Evolutionary conservation across 768 basidiomycete species (phyloP), one percentile per base, ranked within the genome.

Genomic region (Mycena floridula): DNA sequence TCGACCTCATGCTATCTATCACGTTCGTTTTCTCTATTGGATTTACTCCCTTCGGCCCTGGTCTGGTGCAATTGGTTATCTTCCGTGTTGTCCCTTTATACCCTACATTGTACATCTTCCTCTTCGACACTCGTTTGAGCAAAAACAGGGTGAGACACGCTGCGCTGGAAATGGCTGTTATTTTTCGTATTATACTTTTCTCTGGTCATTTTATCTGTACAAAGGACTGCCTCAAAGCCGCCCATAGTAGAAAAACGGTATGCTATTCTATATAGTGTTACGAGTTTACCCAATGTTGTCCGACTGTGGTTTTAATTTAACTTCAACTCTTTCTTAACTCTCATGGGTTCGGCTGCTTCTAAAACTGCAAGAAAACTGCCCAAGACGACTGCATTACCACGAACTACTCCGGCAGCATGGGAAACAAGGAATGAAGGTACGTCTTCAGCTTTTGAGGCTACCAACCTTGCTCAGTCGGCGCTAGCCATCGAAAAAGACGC

Each of bases 301-400:
- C 13, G 23, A 13, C 23, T n/a, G n/a, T n/a, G n/a, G n/a, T n/a
- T n/a, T n/a, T n/a, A n/a, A n/a, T n/a, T n/a, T n/a, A n/a, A n/a
- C 38, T 39, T 39, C 38, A 16, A 39, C 18, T 39, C 18, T 16
- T 39, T 24, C 37, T 9, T 13, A 32, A 32, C 28, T 32, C 9
- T 20, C 26, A 87, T 88, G 85, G 85, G 85, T 9, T 66, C 64
- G 40, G 63, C 70, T 15, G 55, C 79, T 23, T 89, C 85, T 6
- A 89, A 82, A 63, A 68, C 72, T 47, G 64, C 67, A 2, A 73
- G 80, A 22, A 75, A 63, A 52, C 66, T 85, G 16, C 79, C 83
- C 9, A 78, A 64, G 42, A 15, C 55, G 4, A 45, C 48, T 30
- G 49, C 16, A 11, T 42, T 55, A 16, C 43, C 27, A 37, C 54